phyloP scores from a whole-genome alignment of 2,329 filamentous ascomycete genomes.

The Colletotrichum filicis region DNA sequence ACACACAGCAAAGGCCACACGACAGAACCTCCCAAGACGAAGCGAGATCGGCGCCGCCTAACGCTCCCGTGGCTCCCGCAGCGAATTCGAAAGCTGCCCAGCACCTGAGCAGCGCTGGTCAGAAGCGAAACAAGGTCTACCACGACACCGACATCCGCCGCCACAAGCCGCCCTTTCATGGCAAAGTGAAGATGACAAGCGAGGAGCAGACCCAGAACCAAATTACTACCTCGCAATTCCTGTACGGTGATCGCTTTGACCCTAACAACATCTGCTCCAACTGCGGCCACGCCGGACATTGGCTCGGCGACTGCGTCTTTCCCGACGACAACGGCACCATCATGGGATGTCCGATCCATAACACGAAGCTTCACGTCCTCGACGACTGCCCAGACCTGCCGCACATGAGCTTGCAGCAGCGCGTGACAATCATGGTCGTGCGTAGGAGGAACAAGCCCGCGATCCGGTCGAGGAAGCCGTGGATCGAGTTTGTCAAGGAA shows the following conservation, averaged over 20 bases:
- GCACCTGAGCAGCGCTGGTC: too few species aligned
- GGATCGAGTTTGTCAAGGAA: not conserved
- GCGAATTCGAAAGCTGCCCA: not conserved
- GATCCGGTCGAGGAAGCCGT: not conserved
- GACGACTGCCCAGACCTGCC: not conserved
- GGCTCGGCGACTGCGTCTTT: constrained; percentile 1
- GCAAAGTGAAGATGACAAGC: not conserved
- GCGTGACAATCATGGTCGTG: not conserved
- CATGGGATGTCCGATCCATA: constrained; percentile 2
- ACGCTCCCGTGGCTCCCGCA: too few species aligned
- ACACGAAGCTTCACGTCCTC: not conserved
- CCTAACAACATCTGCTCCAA: not conserved
- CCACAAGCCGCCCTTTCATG: not conserved
- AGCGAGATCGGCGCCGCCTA: too few species aligned
- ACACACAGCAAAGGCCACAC: not conserved
- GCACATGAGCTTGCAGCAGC: not conserved
- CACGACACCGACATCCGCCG: not conserved
- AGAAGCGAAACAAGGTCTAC: not conserved
- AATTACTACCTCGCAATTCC: not conserved
- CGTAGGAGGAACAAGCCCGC: not conserved
- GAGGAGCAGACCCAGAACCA: not conserved
- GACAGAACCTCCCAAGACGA: too few species aligned
- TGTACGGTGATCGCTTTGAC: not conserved
- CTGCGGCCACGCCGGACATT: not conserved
- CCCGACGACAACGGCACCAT: constrained; percentile 1